Conservation (phyloP, 441 rosid genomes). For the Geranium incanum region DNA sequence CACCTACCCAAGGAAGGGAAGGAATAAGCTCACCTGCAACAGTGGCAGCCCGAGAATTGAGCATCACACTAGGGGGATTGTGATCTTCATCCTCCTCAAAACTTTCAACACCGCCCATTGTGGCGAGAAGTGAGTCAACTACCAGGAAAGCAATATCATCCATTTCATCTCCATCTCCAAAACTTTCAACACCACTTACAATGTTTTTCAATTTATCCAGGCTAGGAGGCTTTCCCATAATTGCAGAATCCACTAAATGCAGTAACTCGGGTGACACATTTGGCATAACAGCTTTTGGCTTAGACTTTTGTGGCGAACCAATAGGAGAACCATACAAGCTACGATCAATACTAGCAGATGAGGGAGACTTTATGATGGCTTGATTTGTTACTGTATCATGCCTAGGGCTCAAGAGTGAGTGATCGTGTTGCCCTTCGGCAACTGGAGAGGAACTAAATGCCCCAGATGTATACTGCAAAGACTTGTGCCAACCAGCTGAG, state of each 20-base stretch:
- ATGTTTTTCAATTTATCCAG: conserved; percentile 79
- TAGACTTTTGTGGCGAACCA: conserved; percentile 59
- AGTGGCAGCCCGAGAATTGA: conserved; percentile 93
- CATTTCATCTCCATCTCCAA: conserved; percentile 65
- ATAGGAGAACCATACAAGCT: conserved; percentile 38
- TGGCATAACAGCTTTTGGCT: conserved; percentile 70
- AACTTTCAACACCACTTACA: conserved; percentile 69
- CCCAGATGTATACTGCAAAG: conserved; percentile 26
- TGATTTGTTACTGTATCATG: conserved; percentile 36
- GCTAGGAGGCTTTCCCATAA: conserved; percentile 96
- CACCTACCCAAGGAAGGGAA: conserved; percentile 78
- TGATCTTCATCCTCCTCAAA: conserved; percentile 92
- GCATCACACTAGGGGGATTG: conserved; percentile 99
- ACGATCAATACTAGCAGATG: conserved; percentile 58
- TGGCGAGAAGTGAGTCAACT: conserved; percentile 94
- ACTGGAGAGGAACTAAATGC: conserved; percentile 39
- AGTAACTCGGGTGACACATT: conserved; percentile 95
- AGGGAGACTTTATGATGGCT: conserved; percentile 40
- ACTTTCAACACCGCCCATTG: conserved; percentile 99
- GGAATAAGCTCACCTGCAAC: conserved; percentile 95
- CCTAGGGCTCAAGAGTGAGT: conserved; percentile 45
- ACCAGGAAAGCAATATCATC: conserved; percentile 78
- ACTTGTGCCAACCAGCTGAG: conserved; percentile 33
- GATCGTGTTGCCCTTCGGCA: conserved; percentile 36
- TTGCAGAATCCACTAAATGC: conserved; percentile 97